phyloP scores from a whole-genome alignment of 2,329 filamentous ascomycete species.

The Neonectria magnoliae region DNA sequence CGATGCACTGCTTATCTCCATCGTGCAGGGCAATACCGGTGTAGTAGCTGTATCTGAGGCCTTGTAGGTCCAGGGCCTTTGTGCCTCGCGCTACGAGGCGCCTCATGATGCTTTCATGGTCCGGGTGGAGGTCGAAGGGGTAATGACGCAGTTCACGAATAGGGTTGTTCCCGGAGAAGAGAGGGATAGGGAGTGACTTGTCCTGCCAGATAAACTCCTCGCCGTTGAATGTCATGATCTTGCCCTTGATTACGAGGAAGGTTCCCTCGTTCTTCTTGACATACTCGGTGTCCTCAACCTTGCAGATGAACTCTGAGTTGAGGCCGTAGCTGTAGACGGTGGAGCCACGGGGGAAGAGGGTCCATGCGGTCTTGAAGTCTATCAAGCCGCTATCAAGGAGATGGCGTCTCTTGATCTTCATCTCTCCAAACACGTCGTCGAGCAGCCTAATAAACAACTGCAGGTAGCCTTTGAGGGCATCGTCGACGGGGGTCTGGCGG shows the following conservation, averaged over 20 bases:
- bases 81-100: slow-evolving; percentile 49
- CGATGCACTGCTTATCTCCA: slow-evolving; percentile 19
- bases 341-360: slow-evolving; percentile 53
- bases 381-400: slow-evolving; percentile 52
- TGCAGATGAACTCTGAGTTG: slow-evolving; percentile 55
- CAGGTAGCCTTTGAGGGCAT: slow-evolving; percentile 50
- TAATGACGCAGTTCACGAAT: slow-evolving; percentile 52
- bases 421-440: slow-evolving; percentile 55
- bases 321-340: slow-evolving; percentile 51
- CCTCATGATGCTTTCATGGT: slow-evolving; percentile 42
- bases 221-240: slow-evolving; percentile 53
- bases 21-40: slow-evolving; percentile 51
- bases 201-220: slow-evolving; percentile 54
- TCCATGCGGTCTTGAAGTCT: slow-evolving; percentile 56
- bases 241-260: slow-evolving; percentile 43
- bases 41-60: slow-evolving; percentile 54
- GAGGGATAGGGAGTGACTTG: slow-evolving; percentile 42
- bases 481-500: slow-evolving; percentile 36
- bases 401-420: slow-evolving; percentile 48
- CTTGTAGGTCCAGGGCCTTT: slow-evolving; percentile 54
- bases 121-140: slow-evolving; percentile 48
- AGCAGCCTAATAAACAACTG: slow-evolving; percentile 53
- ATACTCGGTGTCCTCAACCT: slow-evolving; percentile 50
- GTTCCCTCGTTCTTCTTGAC: slow-evolving; percentile 14
- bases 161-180: slow-evolving; percentile 53